phyloP scores from a whole-genome alignment of 208 protist species.

The Acanthamoeba royreba region DNA sequence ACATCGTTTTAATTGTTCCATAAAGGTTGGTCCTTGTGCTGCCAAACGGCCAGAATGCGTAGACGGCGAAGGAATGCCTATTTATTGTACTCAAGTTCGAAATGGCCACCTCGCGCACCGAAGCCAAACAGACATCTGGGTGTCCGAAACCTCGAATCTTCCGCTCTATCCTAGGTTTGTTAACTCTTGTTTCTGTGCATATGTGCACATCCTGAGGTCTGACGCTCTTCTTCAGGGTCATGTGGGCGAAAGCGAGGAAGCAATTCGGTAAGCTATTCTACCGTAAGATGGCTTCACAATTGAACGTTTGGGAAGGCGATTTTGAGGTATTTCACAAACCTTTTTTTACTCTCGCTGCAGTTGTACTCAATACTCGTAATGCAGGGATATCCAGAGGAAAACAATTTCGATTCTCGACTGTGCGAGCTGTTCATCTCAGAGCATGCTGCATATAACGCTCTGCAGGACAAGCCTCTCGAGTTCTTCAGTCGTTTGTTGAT shows the following conservation, averaged over 20 bases:
- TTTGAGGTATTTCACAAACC: background rate
- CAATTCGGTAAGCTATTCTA: background rate
- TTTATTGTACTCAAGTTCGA: background rate
- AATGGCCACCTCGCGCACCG: background rate
- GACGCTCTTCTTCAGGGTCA: background rate
- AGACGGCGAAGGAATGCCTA: background rate
- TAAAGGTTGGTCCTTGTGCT: background rate
- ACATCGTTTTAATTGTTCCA: no score
- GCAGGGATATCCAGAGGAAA: background rate
- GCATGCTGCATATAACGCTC: background rate
- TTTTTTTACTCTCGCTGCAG: background rate
- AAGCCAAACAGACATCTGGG: background rate
- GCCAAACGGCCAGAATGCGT: background rate
- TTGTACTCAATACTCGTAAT: background rate
- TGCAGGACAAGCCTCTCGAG: background rate
- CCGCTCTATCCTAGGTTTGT: background rate
- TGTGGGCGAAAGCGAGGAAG: background rate
- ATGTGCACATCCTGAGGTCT: no score
- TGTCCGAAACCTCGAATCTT: background rate
- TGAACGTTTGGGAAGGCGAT: background rate
- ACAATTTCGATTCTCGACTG: background rate
- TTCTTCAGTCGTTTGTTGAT: background rate
- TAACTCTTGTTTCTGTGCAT: background rate
- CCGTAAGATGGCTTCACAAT: background rate
- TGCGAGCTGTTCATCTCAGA: background rate